These are phyloP conservation scores for Pythium folliculosum DNA, from an alignment of 352 stramenopile genomes.

Conservation along the genomic window DNA sequence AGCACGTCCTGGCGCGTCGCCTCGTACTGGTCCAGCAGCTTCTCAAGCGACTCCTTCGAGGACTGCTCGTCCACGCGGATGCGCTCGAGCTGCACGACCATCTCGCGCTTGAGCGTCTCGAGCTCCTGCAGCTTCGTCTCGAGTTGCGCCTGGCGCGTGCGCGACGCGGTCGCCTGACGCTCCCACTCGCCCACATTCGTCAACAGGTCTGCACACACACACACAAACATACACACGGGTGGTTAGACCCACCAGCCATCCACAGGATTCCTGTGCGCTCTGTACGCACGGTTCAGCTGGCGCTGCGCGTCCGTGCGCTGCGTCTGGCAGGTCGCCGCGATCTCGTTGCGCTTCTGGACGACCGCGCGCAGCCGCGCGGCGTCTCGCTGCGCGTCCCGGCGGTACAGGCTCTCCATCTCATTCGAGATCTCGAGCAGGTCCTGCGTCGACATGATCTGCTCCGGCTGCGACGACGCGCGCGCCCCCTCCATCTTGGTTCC, in stretches of 20 bases:
- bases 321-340: slow-evolving; percentile 42
- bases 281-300: slow-evolving; percentile 58
- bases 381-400: slow-evolving; percentile 61
- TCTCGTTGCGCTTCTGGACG: slow-evolving; percentile 63
- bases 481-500: slow-evolving; percentile 28
- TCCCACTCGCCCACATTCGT: slow-evolving; percentile 70
- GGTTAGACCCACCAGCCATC: background rate
- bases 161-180: slow-evolving; percentile 44
- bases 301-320: slow-evolving; percentile 51
- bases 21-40: slow-evolving; percentile 71
- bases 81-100: slow-evolving; percentile 63
- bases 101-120: slow-evolving; percentile 63
- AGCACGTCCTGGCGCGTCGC: slow-evolving; percentile 57
- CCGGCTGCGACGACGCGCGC: slow-evolving; percentile 6
- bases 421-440: slow-evolving; percentile 72
- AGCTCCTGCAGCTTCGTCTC: slow-evolving; percentile 61
- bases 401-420: slow-evolving; percentile 66
- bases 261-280: too few relatives aligned
- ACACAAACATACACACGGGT: background rate
- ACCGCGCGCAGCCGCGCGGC: slow-evolving; percentile 53
- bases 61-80: slow-evolving; percentile 70
- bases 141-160: slow-evolving; percentile 55
- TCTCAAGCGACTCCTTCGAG: slow-evolving; percentile 61
- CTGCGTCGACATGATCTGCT: slow-evolving; percentile 48
- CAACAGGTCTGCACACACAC: slow-evolving; percentile 45